phyloP scores from a whole-genome alignment of 768 basidiomycete species.

The Tulasnella sp. region DNA sequence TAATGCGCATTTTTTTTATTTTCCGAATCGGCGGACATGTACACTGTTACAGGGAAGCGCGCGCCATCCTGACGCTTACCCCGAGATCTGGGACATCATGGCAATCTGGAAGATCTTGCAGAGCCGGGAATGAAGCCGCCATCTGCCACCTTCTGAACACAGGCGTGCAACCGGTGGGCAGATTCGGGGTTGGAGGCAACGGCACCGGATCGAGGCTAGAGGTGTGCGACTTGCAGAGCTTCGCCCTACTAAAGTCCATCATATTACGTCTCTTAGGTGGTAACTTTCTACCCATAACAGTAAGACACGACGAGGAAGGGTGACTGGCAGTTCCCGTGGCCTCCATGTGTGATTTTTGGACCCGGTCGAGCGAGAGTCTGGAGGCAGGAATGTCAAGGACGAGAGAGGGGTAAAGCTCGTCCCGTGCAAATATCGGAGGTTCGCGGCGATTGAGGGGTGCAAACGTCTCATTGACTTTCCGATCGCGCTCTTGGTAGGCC shows the following conservation, averaged over 20 bases:
- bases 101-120: conserved; percentile 4
- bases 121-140: neutral
- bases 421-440: neutral
- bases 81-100: neutral
- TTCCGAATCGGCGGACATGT: neutral
- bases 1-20: neutral
- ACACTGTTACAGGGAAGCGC: neutral
- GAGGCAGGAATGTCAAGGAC: neutral
- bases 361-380: neutral
- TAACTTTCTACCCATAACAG: neutral
- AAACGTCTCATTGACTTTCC: neutral
- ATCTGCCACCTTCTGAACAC: neutral
- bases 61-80: neutral
- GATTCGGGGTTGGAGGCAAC: neutral
- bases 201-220: conserved; percentile 19
- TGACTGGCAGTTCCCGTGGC: conserved; percentile 1
- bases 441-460: neutral
- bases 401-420: neutral
- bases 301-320: neutral
- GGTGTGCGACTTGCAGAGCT: conserved; percentile 14
- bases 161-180: neutral
- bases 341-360: neutral
- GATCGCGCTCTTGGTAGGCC: neutral
- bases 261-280: neutral
- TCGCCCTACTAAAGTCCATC: conserved; percentile 20